phyloP scores from a whole-genome alignment of 495 filamentous ascomycete genomes.

The Talaromyces adpressus region DNA sequence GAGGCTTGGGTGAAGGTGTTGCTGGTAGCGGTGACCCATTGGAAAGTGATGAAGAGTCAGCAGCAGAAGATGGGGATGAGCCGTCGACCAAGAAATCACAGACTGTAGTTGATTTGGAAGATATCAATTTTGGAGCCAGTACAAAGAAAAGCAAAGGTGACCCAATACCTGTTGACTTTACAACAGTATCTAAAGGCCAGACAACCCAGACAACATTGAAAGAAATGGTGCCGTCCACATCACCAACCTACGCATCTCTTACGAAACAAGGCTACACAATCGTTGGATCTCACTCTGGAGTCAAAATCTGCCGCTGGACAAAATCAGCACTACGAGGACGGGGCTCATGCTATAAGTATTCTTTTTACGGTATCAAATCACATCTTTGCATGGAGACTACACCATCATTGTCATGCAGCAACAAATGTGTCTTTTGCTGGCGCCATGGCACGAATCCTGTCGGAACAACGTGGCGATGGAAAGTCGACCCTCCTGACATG shows the following conservation, averaged over 20 bases:
- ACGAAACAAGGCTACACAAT: constrained; percentile 97
- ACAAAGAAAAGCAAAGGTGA: constrained; percentile 12
- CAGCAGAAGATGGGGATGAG: constrained; percentile 42
- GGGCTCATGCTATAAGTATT: constrained; percentile 94
- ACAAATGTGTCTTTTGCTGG: constrained; percentile 99
- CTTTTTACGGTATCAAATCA: constrained; percentile 92
- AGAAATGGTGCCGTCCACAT: constrained; percentile 88
- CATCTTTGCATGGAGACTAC: constrained; percentile 98
- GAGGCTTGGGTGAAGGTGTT: constrained; percentile 71
- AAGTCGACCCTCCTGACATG: constrained; percentile 79
- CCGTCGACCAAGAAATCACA: constrained; percentile 37
- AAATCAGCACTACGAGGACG: constrained; percentile 94
- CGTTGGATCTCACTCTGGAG: constrained; percentile 88
- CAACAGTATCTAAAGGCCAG: constrained; percentile 47
- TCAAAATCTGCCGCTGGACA: constrained; percentile 98
- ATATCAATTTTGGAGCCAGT: constrained; percentile 49
- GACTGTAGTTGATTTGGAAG: constrained; percentile 71
- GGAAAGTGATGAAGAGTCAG: constrained; percentile 76
- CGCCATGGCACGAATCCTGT: constrained; percentile 96
- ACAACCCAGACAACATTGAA: constrained; percentile 47
- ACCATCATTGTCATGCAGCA: constrained; percentile 88
- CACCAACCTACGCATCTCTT: constrained; percentile 77
- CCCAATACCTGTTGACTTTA: constrained; percentile 82
- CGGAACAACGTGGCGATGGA: constrained; percentile 93
- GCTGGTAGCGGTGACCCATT: constrained; percentile 71